Conservation (phyloP, 495 filamentous ascomycete genomes). For the Pseudevernia furfuracea region DNA sequence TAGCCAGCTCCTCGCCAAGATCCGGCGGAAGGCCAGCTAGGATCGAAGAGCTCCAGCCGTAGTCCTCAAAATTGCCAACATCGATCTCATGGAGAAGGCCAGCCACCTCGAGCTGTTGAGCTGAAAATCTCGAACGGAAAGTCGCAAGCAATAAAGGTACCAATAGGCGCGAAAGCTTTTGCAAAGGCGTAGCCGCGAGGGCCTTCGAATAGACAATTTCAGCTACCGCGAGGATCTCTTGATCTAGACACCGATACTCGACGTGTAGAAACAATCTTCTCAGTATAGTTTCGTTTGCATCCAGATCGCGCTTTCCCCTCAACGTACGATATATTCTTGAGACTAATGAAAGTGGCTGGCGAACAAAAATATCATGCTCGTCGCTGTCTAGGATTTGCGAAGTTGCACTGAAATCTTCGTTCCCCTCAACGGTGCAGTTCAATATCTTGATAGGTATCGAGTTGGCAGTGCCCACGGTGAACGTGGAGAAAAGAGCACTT, state of each 20-base stretch:
- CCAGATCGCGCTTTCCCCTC: slow-evolving; percentile 15
- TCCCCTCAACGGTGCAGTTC: slow-evolving; percentile 60
- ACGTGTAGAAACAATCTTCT: slow-evolving; percentile 56
- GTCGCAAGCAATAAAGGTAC: slow-evolving; percentile 44
- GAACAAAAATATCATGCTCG: slow-evolving; percentile 63
- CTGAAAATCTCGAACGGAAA: slow-evolving; percentile 45
- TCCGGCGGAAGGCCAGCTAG: slow-evolving; percentile 37
- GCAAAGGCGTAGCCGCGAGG: slow-evolving; percentile 39
- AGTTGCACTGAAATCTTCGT: slow-evolving; percentile 58
- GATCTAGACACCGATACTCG: slow-evolving; percentile 69
- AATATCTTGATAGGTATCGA: slow-evolving; percentile 66
- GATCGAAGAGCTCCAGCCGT: slow-evolving; percentile 37
- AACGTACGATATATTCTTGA: slow-evolving; percentile 57
- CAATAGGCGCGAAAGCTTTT: slow-evolving; percentile 41
- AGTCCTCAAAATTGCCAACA: slow-evolving; percentile 34
- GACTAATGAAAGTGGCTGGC: slow-evolving; percentile 72
- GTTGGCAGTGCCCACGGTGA: slow-evolving; percentile 75
- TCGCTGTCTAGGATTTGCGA: slow-evolving; percentile 47
- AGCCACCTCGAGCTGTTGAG: slow-evolving; percentile 50
- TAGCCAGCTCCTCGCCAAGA: slow-evolving; percentile 30
- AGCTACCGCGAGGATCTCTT: slow-evolving; percentile 44
- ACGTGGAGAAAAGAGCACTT: slow-evolving; percentile 71
- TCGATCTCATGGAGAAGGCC: slow-evolving; percentile 41
- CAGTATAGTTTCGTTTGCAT: slow-evolving; percentile 23
- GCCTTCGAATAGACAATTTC: slow-evolving; percentile 38